Percentiles rank a stretch among this genome's conserved stretches.
phyloP scores from a whole-genome alignment of 257 asterid genomes.

The Salvia miltiorrhiza region DNA sequence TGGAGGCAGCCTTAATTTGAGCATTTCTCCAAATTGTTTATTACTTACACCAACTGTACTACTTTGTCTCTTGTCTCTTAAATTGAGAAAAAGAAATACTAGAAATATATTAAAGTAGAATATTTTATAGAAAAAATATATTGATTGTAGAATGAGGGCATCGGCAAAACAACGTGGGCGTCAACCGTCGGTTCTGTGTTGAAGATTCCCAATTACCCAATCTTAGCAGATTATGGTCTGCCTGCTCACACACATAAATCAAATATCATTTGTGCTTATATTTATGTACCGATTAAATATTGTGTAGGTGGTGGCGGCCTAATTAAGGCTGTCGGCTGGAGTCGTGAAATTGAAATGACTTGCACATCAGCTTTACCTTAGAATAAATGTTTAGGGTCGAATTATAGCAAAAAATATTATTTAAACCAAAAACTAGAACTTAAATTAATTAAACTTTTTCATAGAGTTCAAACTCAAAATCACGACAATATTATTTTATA shows the following conservation, averaged over 20 bases:
- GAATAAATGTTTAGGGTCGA: too few relatives aligned
- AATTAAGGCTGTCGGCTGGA: background rate
- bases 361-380: too few relatives aligned
- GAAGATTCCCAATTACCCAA: slow-evolving; percentile 12
- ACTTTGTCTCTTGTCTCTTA: slow-evolving; percentile 25
- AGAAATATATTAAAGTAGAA: background rate
- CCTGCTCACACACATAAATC: background rate
- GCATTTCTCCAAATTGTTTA: slow-evolving; percentile 15
- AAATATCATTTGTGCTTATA: too few relatives aligned
- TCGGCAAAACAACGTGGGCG: slow-evolving; percentile 33
- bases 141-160: slow-evolving; percentile 30
- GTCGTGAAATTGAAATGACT: background rate
- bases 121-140: background rate
- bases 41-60: slow-evolving; percentile 17
- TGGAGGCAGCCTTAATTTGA: slow-evolving; percentile 38
- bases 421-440: too few relatives aligned
- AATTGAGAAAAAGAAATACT: background rate
- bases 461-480: too few relatives aligned
- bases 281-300: too few relatives aligned
- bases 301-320: background rate
- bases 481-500: too few relatives aligned
- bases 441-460: too few relatives aligned
- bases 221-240: background rate
- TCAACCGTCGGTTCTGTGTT: slow-evolving; percentile 32
- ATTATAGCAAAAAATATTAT: too few relatives aligned